These are phyloP conservation scores for Chamaecyparis obtusa DNA, from an alignment of 75 land plant genomes.

Conservation along the genomic window DNA sequence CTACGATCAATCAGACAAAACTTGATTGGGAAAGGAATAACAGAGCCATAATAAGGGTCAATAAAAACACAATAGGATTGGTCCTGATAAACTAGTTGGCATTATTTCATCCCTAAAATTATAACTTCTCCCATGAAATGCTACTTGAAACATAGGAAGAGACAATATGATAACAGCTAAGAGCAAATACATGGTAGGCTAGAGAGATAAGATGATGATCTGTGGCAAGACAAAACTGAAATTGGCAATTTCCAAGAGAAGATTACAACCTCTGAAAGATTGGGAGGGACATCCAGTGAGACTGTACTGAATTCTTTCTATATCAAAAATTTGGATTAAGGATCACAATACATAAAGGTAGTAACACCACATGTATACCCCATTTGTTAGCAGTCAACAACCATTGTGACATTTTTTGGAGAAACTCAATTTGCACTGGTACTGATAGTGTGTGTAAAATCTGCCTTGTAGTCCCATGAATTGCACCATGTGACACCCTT, in stretches of 20 bases:
- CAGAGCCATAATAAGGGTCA: background rate
- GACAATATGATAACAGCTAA: background rate
- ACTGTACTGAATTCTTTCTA: background rate
- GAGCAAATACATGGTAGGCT: background rate
- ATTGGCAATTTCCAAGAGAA: background rate
- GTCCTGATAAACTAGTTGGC: background rate
- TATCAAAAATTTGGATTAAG: background rate
- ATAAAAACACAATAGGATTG: background rate
- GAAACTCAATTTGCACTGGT: background rate
- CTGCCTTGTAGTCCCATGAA: background rate
- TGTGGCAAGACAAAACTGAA: too few relatives aligned
- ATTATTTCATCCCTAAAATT: background rate
- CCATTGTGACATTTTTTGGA: background rate
- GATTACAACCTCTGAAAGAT: background rate
- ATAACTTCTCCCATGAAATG: background rate
- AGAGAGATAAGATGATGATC: background rate
- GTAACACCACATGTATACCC: too few relatives aligned
- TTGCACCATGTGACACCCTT: too few relatives aligned
- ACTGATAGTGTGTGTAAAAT: background rate
- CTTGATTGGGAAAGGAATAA: background rate
- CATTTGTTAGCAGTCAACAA: too few relatives aligned
- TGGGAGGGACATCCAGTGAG: background rate
- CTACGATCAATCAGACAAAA: background rate
- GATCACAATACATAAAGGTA: too few relatives aligned
- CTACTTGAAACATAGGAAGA: background rate